Conservation (phyloP, 2,329 filamentous ascomycete species). For the Bipolaris gigantea region DNA sequence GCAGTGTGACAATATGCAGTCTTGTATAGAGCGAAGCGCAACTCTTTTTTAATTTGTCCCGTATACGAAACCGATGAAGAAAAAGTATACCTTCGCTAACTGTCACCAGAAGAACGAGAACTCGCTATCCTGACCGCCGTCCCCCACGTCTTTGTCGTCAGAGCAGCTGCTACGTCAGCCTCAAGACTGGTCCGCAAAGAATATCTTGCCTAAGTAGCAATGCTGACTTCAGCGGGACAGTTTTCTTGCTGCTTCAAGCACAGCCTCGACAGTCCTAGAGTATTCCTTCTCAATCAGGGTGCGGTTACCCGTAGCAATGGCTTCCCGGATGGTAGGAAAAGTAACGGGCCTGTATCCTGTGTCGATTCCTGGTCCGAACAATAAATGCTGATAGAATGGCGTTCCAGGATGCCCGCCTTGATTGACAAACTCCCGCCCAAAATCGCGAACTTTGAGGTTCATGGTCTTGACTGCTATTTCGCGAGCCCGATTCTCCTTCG, state of each 20-base stretch:
- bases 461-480: slow-evolving; percentile 16
- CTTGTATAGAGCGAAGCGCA: neutral
- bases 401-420: slow-evolving; percentile 49
- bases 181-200: neutral
- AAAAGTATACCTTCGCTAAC: neutral
- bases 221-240: neutral
- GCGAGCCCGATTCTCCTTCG: too few species aligned
- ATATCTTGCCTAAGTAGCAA: neutral
- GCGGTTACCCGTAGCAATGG: slow-evolving; percentile 28
- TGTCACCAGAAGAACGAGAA: neutral
- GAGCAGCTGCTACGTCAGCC: neutral
- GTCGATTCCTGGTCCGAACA: slow-evolving; percentile 51
- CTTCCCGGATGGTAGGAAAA: slow-evolving; percentile 40
- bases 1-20: neutral
- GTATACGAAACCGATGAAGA: neutral
- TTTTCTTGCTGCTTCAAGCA: slow-evolving; percentile 36
- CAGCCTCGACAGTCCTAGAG: slow-evolving; percentile 36
- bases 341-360: slow-evolving; percentile 42
- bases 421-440: slow-evolving; percentile 49
- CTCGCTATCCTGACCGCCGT: neutral
- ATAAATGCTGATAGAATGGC: slow-evolving; percentile 50
- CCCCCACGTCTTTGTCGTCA: neutral
- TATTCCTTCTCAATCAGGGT: slow-evolving; percentile 28
- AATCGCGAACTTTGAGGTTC: slow-evolving; percentile 49
- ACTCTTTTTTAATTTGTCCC: neutral